phyloP scores from a whole-genome alignment of 768 basidiomycete species.

The Russula griseocarnosa region DNA sequence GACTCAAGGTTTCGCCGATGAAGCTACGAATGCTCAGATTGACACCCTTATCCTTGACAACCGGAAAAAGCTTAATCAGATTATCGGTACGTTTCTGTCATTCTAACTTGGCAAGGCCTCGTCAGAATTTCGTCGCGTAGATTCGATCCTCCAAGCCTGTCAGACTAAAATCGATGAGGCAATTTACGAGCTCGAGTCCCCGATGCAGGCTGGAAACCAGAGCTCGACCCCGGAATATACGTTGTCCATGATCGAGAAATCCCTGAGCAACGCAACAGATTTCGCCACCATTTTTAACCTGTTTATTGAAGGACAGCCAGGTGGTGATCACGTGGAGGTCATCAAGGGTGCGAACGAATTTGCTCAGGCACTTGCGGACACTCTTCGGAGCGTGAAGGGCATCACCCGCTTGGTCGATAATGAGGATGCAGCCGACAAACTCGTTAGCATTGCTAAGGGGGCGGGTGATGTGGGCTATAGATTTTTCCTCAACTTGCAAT shows the following conservation, averaged over 20 bases:
- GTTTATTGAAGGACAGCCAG: slow-evolving; percentile 78
- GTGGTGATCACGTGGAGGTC: slow-evolving; percentile 95
- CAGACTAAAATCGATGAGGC: slow-evolving; percentile 96
- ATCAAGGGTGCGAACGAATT: slow-evolving; percentile 97
- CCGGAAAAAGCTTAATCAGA: slow-evolving; percentile 95
- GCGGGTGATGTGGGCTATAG: slow-evolving; percentile 87
- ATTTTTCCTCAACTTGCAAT: slow-evolving; percentile 94
- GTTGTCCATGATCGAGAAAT: slow-evolving; percentile 97
- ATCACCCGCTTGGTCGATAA: slow-evolving; percentile 88
- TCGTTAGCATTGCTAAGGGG: slow-evolving; percentile 75
- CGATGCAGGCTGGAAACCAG: slow-evolving; percentile 88
- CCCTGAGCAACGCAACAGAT: slow-evolving; percentile 89
- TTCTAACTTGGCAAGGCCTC: background rate
- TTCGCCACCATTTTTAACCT: slow-evolving; percentile 94
- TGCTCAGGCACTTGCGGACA: slow-evolving; percentile 89
- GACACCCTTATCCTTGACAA: slow-evolving; percentile 95
- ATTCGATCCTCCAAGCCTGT: slow-evolving; percentile 95
- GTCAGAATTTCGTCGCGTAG: slow-evolving; percentile 39
- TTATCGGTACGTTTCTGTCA: slow-evolving; percentile 65
- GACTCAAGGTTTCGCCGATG: slow-evolving; percentile 80
- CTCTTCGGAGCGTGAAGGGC: slow-evolving; percentile 90
- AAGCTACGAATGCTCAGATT: slow-evolving; percentile 94
- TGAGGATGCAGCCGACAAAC: slow-evolving; percentile 89
- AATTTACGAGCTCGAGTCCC: slow-evolving; percentile 96
- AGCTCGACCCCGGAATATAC: slow-evolving; percentile 99